phyloP scores from a whole-genome alignment of 179 eudicot species.

The Silene coronaria region DNA sequence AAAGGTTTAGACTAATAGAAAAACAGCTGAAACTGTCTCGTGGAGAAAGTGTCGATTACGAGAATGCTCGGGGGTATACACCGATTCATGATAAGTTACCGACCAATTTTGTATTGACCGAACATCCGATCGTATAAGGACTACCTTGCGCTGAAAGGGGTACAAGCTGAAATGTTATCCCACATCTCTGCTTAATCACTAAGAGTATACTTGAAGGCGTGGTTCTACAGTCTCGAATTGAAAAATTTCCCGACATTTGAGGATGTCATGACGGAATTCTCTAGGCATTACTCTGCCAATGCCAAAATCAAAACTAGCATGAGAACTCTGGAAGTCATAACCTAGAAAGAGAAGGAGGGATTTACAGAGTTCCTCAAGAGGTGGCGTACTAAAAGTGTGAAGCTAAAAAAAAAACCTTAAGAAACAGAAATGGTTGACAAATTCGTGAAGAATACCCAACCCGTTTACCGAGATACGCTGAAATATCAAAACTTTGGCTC shows the following conservation, averaged over 20 bases:
- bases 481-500: background rate
- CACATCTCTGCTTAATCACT: background rate
- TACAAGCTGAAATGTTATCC: background rate
- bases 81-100: background rate
- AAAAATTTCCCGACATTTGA: background rate
- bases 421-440: background rate
- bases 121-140: background rate
- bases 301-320: background rate
- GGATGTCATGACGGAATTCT: background rate
- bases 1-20: too few relatives aligned
- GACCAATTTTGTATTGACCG: background rate
- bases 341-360: background rate
- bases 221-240: background rate
- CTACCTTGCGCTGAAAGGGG: background rate
- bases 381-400: background rate
- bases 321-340: background rate
- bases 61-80: background rate
- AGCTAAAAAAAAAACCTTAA: background rate
- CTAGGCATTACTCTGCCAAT: background rate
- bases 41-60: background rate
- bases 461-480: background rate
- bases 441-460: background rate
- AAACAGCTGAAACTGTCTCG: too few relatives aligned
- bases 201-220: background rate
- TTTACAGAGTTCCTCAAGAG: background rate